phyloP scores from a whole-genome alignment of 345 rosid species.

The Fremontodendron californicum region DNA sequence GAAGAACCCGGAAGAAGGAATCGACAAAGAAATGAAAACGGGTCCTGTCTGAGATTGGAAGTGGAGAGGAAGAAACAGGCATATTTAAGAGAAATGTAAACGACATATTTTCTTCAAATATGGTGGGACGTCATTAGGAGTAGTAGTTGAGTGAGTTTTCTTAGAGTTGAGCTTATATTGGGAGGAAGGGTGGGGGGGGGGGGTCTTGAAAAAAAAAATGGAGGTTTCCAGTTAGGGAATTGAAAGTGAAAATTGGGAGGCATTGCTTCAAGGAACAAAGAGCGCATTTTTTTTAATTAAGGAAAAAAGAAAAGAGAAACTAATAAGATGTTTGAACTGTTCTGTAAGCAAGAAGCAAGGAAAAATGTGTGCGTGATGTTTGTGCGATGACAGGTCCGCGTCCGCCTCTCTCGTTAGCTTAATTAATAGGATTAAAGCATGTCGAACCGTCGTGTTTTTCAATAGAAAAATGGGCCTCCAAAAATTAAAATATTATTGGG shows the following conservation, averaged over 20 bases:
- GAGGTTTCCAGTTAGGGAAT: constrained; percentile 26
- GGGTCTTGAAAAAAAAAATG: too few relatives aligned
- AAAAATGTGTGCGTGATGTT: not conserved
- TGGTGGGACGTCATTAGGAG: constrained; percentile 66
- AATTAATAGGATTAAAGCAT: not conserved
- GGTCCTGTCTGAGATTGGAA: constrained; percentile 22
- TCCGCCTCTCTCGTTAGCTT: constrained; percentile 8
- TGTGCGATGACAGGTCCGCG: constrained; percentile 39
- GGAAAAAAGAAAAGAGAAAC: not conserved
- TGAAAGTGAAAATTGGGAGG: constrained; percentile 36
- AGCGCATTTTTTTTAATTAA: constrained; percentile 11
- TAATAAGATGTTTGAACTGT: not conserved
- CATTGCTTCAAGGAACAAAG: constrained; percentile 75
- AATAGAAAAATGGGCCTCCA: not conserved
- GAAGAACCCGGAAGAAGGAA: not conserved
- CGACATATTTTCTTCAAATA: not conserved
- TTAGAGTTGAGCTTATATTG: constrained; percentile 44
- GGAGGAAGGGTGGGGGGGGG: constrained; percentile 6
- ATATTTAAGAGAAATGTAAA: constrained; percentile 33
- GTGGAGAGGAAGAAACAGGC: constrained; percentile 16
- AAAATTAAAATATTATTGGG: too few relatives aligned
- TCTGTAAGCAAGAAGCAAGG: not conserved
- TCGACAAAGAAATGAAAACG: constrained; percentile 16
- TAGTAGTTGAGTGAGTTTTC: constrained; percentile 68
- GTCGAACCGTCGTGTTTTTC: not conserved